Percentiles rank a stretch among this genome's conserved stretches.
phyloP scores from a whole-genome alignment of 2,329 filamentous ascomycete species.

The Rhynchosporium agropyri region DNA sequence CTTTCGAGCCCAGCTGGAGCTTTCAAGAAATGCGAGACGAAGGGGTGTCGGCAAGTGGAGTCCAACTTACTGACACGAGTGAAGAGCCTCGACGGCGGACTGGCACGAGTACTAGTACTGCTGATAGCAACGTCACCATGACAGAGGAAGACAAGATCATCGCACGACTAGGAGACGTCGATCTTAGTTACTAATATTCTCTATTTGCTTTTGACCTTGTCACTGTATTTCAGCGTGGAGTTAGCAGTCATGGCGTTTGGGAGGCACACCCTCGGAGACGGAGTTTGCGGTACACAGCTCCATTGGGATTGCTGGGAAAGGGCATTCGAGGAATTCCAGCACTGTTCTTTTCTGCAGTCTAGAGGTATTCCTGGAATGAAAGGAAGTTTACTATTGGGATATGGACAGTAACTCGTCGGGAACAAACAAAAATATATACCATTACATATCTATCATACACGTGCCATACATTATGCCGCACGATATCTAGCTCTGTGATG shows the following conservation, averaged over 20 bases:
- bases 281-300: constrained; percentile 13
- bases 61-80: constrained; percentile 36
- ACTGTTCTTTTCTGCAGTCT: constrained; percentile 13
- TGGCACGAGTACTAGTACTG: constrained; percentile 34
- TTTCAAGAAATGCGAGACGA: constrained; percentile 68
- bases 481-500: not conserved
- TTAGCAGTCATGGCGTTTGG: constrained; percentile 35
- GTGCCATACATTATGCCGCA: not conserved
- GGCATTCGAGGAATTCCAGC: constrained; percentile 6
- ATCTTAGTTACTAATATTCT: constrained; percentile 60
- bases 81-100: constrained; percentile 37
- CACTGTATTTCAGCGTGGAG: constrained; percentile 41
- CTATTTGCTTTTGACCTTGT: constrained; percentile 30
- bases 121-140: constrained; percentile 40
- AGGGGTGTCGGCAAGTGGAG: constrained; percentile 40
- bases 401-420: not conserved
- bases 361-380: constrained; percentile 1
- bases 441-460: constrained; percentile 10
- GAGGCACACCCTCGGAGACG: constrained; percentile 16
- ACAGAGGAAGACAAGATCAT: constrained; percentile 57
- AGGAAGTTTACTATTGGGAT: constrained; percentile 13
- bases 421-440: constrained; percentile 15
- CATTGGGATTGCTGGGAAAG: constrained; percentile 3
- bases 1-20: constrained; percentile 70
- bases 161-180: constrained; percentile 60